Percentiles rank a stretch among this genome's conserved stretches.
These are phyloP conservation scores for Boletus rufocinnamomeus DNA, from an alignment of 768 basidiomycete species.

Conservation along the genomic window DNA sequence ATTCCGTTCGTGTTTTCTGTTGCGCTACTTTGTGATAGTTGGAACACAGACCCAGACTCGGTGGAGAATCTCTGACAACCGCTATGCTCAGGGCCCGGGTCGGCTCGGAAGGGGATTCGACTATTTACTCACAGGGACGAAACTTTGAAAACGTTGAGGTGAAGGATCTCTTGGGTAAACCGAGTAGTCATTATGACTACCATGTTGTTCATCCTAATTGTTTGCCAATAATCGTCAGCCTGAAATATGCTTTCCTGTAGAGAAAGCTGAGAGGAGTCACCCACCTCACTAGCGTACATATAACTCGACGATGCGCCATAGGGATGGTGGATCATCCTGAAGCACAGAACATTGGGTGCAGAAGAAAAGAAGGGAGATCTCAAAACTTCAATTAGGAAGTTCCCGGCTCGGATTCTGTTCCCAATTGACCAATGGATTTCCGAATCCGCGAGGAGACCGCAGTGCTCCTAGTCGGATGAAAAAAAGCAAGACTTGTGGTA, in stretches of 20 bases:
- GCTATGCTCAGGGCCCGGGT: background rate
- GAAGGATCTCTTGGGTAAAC: conserved; percentile 1
- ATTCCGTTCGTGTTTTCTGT: conserved; percentile 11
- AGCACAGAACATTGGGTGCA: conserved; percentile 21
- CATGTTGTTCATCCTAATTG: conserved; percentile 13
- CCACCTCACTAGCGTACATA: conserved; percentile 27
- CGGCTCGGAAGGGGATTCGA: background rate
- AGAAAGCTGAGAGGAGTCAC: background rate
- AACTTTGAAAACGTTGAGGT: conserved; percentile 29
- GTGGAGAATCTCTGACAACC: conserved; percentile 29
- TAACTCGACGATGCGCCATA: conserved; percentile 32
- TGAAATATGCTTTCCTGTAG: background rate
- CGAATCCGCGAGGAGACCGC: conserved; percentile 1
- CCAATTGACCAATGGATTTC: conserved; percentile 3
- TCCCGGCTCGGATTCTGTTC: background rate
- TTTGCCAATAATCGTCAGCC: background rate
- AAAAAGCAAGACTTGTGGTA: background rate
- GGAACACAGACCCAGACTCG: conserved; percentile 24
- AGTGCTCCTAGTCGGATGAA: background rate
- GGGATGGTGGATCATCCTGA: conserved; percentile 34
- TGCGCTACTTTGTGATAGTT: conserved; percentile 10
- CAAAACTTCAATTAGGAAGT: conserved; percentile 1
- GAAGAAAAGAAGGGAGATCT: conserved; percentile 5
- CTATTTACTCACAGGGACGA: conserved; percentile 26
- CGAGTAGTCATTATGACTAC: background rate